phyloP scores from a whole-genome alignment of 257 asterid genomes.

The Solanum etuberosum region DNA sequence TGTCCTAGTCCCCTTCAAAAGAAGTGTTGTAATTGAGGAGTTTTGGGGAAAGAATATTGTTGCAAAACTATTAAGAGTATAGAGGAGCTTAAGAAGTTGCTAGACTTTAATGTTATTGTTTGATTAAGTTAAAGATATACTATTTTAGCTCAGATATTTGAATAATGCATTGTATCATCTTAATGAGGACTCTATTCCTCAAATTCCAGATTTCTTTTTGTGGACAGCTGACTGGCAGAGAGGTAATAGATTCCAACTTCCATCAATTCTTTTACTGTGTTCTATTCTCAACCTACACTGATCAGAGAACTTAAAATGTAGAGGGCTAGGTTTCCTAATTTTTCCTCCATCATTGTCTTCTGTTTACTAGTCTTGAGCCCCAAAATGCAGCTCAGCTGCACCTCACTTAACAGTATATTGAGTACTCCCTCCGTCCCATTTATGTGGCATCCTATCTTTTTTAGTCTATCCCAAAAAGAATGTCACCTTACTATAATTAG shows the following conservation, averaged over 20 bases:
- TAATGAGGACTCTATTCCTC: neutral
- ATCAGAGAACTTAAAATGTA: neutral
- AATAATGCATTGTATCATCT: neutral
- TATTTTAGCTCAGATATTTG: neutral
- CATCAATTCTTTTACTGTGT: neutral
- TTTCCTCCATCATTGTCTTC: neutral
- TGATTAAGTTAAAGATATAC: neutral
- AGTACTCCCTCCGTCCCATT: neutral
- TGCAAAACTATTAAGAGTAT: neutral
- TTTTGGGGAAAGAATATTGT: neutral
- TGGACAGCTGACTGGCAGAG: neutral
- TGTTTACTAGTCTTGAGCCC: neutral
- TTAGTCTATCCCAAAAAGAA: neutral
- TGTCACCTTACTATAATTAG: neutral
- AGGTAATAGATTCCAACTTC: neutral
- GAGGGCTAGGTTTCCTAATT: neutral
- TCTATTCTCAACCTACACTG: neutral
- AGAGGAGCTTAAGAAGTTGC: neutral
- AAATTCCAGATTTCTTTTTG: neutral
- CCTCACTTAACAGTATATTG: neutral
- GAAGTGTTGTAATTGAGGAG: neutral
- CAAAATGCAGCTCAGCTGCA: neutral
- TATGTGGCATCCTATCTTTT: neutral
- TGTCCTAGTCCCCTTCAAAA: neutral
- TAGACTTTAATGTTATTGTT: neutral